Evolutionary conservation across 2,329 filamentous ascomycete genomes (phyloP).

Genomic region (Stagonosporopsis tanaceti): DNA sequence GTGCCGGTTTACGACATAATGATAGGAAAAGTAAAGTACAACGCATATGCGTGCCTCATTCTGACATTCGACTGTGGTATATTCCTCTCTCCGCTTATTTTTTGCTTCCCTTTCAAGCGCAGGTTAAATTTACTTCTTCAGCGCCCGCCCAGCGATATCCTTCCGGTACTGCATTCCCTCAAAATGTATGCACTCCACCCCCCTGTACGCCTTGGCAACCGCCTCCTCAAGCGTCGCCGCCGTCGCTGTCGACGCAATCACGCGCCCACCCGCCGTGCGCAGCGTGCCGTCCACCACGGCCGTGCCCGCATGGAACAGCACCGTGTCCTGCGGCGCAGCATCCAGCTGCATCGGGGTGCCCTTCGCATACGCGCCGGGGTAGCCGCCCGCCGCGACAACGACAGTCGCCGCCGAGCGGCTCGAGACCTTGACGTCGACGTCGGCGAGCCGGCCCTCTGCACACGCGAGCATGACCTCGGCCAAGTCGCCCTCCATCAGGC

Average conservation of each 20-base stretch:
- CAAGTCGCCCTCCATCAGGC: slow-evolving; percentile 84
- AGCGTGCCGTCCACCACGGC: slow-evolving; percentile 68
- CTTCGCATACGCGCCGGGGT: slow-evolving; percentile 83
- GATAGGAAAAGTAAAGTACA: slow-evolving; percentile 3
- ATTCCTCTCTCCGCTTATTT: background rate
- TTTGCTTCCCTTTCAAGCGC: background rate
- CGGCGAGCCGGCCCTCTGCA: slow-evolving; percentile 75
- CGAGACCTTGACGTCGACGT: slow-evolving; percentile 72
- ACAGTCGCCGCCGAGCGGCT: slow-evolving; percentile 84
- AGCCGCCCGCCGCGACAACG: slow-evolving; percentile 91
- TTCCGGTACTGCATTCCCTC: slow-evolving; percentile 90
- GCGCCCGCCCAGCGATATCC: slow-evolving; percentile 76
- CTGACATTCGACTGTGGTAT: background rate
- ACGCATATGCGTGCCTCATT: background rate
- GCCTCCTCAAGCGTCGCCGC: slow-evolving; percentile 79
- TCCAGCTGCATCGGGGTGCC: slow-evolving; percentile 69
- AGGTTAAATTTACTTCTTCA: slow-evolving; percentile 41
- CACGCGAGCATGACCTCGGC: slow-evolving; percentile 90
- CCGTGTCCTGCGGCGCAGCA: slow-evolving; percentile 62
- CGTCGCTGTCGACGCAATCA: slow-evolving; percentile 90
- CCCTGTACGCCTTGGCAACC: slow-evolving; percentile 86
- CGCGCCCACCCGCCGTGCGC: slow-evolving; percentile 83
- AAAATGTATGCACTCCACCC: slow-evolving; percentile 81
- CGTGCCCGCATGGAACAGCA: slow-evolving; percentile 95
- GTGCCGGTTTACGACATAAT: slow-evolving; percentile 8